Base-by-base conservation (phyloP, 176 grass and related monocot genomes). In the Areca catechu region DNA sequence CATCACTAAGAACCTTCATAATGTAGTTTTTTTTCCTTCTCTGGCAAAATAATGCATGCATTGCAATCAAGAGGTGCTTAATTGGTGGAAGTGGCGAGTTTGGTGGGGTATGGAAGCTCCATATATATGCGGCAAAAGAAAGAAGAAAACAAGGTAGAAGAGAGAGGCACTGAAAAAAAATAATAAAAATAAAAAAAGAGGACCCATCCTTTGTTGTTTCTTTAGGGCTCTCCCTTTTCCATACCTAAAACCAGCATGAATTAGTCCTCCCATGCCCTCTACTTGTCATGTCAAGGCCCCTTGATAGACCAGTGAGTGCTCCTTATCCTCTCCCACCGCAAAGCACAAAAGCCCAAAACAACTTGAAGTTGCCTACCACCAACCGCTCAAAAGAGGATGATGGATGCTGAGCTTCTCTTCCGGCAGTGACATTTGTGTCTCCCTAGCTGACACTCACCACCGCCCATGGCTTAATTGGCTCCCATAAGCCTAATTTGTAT, bases 361-460 rank as follows among this genome's bases (percentile, higher is more conserved):
- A 27, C 17, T 61, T 14, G n/a, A 61, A 61, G 27, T 61, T 43
- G 58, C n/a, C 58, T 30, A 61, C 58, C 19, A 61, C 28, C 58
- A 61, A 30, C 7, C 27, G 19, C 16, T 14, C 58, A 37, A 19
- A 61, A 43, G 58, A 23, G 58, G 27, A 20, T 43, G 58, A 7
- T 15, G 23, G 7, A 19, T 4, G 28, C n/a, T 20, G 28, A 19
- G 59, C 7, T 61, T 20, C 16, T 19, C 59, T 18, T 61, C 17
- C 19, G 59, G 18, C 58, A 43, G 34, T 61, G 59, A 34, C 59
- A 61, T 30, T 22, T 61, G 59, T 61, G 16, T 15, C 27, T 48
- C 6, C 27, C 58, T 15, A 19, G 17, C 28, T 60, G 28, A 43
- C 58, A 16, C 58, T 19, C 1, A 9, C 29, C 58, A 1, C 58